phyloP scores from a whole-genome alignment of 305 asterid species.

The Plantago lanceolata region DNA sequence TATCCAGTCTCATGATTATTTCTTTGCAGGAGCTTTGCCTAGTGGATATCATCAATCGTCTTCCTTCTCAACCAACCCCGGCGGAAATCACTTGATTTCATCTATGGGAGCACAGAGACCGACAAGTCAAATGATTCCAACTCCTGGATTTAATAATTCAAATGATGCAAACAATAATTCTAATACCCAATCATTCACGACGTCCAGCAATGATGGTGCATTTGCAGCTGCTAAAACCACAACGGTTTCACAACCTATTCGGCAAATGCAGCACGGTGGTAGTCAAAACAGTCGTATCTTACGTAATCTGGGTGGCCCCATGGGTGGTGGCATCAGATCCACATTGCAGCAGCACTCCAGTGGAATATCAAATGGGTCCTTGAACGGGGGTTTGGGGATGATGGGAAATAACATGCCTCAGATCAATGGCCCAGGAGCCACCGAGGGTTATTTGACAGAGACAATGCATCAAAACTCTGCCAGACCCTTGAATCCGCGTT shows the following conservation, averaged over 20 bases:
- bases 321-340: constrained; percentile 72
- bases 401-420: constrained; percentile 41
- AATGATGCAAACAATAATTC: constrained; percentile 38
- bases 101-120: constrained; percentile 71
- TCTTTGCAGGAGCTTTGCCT: constrained; percentile 56
- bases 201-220: constrained; percentile 51
- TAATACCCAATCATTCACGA: constrained; percentile 54
- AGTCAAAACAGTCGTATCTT: constrained; percentile 76
- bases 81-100: constrained; percentile 58
- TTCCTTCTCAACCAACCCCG: constrained; percentile 55
- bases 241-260: constrained; percentile 51
- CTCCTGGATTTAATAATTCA: constrained; percentile 79
- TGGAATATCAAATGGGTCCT: constrained; percentile 59
- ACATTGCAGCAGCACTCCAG: constrained; percentile 70
- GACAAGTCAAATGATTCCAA: constrained; percentile 94
- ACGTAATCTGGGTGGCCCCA: constrained; percentile 77
- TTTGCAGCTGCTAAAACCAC: constrained; percentile 59
- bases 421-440: constrained; percentile 54
- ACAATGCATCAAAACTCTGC: constrained; percentile 53
- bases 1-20: constrained; percentile 27
- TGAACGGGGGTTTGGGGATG: constrained; percentile 61
- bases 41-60: constrained; percentile 71
- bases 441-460: constrained; percentile 56
- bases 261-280: constrained; percentile 71
- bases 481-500: constrained; percentile 48